Evolutionary conservation across 768 basidiomycete genomes (phyloP).

Genomic region (Coprinopsis sp.): DNA sequence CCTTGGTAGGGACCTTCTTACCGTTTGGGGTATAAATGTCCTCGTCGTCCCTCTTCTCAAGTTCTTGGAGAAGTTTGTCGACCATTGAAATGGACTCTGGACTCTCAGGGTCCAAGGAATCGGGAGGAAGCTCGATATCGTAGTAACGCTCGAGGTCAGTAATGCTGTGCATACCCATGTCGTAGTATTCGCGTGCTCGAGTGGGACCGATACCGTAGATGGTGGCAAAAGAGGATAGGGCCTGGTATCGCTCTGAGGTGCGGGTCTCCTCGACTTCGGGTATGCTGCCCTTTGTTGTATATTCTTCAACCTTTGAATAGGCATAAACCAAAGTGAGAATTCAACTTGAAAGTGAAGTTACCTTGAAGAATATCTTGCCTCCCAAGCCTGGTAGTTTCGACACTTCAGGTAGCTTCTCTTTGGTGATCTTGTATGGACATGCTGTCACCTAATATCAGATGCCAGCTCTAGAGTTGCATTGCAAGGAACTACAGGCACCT

Average conservation of each 20-base stretch:
- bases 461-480: conserved; percentile 3
- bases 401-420: conserved; percentile 35
- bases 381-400: conserved; percentile 44
- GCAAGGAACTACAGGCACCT: conserved; percentile 12
- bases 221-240: conserved; percentile 53
- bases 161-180: conserved; percentile 60
- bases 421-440: conserved; percentile 42
- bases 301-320: conserved; percentile 56
- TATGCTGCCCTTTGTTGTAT: conserved; percentile 47
- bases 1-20: conserved; percentile 14
- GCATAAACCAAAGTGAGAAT: background rate
- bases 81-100: conserved; percentile 1
- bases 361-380: conserved; percentile 20
- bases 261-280: conserved; percentile 35
- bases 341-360: background rate
- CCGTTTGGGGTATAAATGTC: conserved; percentile 30
- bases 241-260: conserved; percentile 47
- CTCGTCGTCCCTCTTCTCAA: background rate
- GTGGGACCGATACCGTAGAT: conserved; percentile 72
- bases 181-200: conserved; percentile 64
- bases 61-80: conserved; percentile 14
- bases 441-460: conserved; percentile 27
- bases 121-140: conserved; percentile 32
- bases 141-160: conserved; percentile 68
- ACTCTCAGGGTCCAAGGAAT: conserved; percentile 10